Conservation (phyloP, 176 grass and related monocot species). For the Oryza meridionalis region DNA sequence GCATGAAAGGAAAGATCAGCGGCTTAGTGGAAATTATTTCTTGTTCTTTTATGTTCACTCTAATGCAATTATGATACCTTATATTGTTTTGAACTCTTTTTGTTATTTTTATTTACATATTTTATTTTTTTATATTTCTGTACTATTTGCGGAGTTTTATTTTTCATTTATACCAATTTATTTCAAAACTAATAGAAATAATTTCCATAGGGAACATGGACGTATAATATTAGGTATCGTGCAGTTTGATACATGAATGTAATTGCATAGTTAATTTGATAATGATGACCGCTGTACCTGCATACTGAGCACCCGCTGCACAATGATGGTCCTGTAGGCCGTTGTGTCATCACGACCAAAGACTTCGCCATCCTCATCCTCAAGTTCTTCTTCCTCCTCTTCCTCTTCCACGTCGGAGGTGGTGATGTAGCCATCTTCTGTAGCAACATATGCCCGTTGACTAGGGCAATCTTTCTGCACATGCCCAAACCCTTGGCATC, state of each 20-base stretch:
- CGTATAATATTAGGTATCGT: neutral
- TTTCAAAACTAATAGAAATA: neutral
- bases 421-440: no score
- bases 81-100: constrained; percentile 20
- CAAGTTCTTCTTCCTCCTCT: no score
- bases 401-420: no score
- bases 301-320: no score
- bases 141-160: neutral
- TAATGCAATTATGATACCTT: neutral
- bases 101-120: neutral
- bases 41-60: neutral
- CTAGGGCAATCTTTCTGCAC: no score
- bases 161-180: neutral
- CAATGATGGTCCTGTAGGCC: no score
- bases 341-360: no score
- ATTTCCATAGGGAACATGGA: neutral
- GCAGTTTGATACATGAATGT: neutral
- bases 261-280: neutral
- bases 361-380: no score
- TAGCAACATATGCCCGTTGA: no score
- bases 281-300: no score
- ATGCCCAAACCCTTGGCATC: no score
- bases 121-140: constrained; percentile 10
- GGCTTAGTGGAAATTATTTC: neutral
- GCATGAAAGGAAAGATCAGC: neutral